Conservation (phyloP, 768 basidiomycete genomes). For the Lactarius vividus region DNA sequence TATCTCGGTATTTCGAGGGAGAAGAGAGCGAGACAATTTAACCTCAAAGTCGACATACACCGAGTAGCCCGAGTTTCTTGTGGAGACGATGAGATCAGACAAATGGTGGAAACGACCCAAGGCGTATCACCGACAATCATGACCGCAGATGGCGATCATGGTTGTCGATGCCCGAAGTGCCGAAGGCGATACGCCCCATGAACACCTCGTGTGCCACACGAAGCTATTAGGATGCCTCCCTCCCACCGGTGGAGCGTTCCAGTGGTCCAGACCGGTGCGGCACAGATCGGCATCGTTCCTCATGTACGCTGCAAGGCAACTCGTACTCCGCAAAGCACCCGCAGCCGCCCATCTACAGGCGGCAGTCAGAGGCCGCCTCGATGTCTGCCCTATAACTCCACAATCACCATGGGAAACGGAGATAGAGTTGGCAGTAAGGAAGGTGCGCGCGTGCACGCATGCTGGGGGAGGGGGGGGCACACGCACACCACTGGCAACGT, state of each 20-base stretch:
- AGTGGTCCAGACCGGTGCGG: neutral
- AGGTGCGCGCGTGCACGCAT: neutral
- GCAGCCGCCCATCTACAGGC: no score
- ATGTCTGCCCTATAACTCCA: neutral
- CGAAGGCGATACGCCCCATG: neutral
- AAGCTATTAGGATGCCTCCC: neutral
- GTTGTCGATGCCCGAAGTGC: neutral
- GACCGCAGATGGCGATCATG: no score
- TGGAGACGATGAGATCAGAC: neutral
- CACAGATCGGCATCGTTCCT: neutral
- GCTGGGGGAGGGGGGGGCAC: neutral
- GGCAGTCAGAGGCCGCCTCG: neutral
- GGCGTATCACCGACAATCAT: neutral
- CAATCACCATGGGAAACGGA: neutral
- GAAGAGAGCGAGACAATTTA: neutral
- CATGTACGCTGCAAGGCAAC: no score
- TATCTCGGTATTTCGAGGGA: neutral
- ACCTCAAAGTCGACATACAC: neutral
- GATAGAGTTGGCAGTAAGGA: neutral
- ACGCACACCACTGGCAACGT: neutral
- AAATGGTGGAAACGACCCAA: rapidly evolving
- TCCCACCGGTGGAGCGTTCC: neutral
- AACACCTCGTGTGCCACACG: neutral
- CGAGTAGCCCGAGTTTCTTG: neutral
- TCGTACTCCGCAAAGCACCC: no score